phyloP scores from a whole-genome alignment of 2,329 filamentous ascomycete genomes.

The Aphanoascus verrucosus region DNA sequence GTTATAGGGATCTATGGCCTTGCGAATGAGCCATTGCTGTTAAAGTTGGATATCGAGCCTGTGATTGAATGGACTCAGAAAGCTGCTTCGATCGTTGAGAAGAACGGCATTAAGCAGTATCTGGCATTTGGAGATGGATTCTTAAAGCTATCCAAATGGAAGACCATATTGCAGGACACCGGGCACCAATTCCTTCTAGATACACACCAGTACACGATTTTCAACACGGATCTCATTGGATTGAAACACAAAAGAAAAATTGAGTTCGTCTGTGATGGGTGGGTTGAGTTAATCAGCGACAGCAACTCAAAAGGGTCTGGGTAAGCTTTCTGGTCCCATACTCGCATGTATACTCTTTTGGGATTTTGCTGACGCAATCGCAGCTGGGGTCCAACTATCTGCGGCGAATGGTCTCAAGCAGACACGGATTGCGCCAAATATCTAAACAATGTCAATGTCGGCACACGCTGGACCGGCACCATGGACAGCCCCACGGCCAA shows the following conservation, averaged over 20 bases:
- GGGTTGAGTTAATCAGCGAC: conserved; percentile 65
- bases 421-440: conserved; percentile 86
- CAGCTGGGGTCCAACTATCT: conserved; percentile 78
- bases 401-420: conserved; percentile 95
- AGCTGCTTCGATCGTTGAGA: conserved; percentile 61
- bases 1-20: conserved; percentile 85
- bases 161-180: conserved; percentile 63
- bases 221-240: conserved; percentile 78
- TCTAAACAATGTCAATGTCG: conserved; percentile 81
- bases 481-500: conserved; percentile 47
- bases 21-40: conserved; percentile 89
- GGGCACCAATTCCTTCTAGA: conserved; percentile 68
- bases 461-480: conserved; percentile 86
- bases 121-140: conserved; percentile 93
- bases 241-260: conserved; percentile 75
- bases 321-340: conserved; percentile 21
- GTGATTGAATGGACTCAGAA: conserved; percentile 72
- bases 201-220: conserved; percentile 97
- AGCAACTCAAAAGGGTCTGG: conserved; percentile 65
- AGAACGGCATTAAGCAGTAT: conserved; percentile 61
- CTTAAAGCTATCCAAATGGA: conserved; percentile 81
- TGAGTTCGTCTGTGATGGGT: conserved; percentile 67
- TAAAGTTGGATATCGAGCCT: conserved; percentile 49
- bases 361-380: conserved; percentile 1
- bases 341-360: not conserved